Base-by-base conservation (phyloP, 2,329 filamentous ascomycete species). In the Fusarium penzigii region DNA sequence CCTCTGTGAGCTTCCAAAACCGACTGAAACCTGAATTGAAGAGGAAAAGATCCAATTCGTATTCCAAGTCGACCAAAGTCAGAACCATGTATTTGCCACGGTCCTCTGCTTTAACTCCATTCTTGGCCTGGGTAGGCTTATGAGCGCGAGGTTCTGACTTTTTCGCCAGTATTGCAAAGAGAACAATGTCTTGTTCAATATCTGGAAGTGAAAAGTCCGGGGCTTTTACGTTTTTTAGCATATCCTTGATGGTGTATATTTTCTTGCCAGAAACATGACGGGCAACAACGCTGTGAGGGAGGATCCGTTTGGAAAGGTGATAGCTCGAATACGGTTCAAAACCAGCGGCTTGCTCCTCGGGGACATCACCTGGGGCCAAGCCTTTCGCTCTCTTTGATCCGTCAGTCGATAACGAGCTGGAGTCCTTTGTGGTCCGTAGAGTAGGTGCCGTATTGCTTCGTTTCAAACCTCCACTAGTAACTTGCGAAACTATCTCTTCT, bases 41-140 rank as follows among this genome's bases (percentile, higher is more conserved):
- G 13, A 99, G 82, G 64, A 92, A 97, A 40, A 97, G 81, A 58
- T 97, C 92, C 12, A 99, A 72, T 63, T 96, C 91, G 84, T 87
- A 96, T 64, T 91, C 88, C 11, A 99, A 77, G 70, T 99, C 93
- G 0, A 90, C 91, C 3, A 99, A 78, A 2, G 85, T 90, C 56
- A 99, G 77, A 2, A 93, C 88, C 89, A 99, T 97, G 75, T 95
- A 99, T 70, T 96, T 97, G 45, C 88, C 87, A 17, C 81, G 78
- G 48, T 86, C 81, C 10, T 82, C 78, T 42, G 80, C 71, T 55
- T 77, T 75, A 29, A 70, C 73, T 6, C 77, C 74, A 9, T 77
- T 75, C 50, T 72, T 72, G 17, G 68, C 73, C 11, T 70, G 64
- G 4, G 70, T 66, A 5, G 76, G 72, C 58, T 81, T 80, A 66